Evolutionary conservation across 2,329 filamentous ascomycete species (phyloP), one percentile per base, ranked within the genome.

Genomic region (Tolypocladium sp.): DNA sequence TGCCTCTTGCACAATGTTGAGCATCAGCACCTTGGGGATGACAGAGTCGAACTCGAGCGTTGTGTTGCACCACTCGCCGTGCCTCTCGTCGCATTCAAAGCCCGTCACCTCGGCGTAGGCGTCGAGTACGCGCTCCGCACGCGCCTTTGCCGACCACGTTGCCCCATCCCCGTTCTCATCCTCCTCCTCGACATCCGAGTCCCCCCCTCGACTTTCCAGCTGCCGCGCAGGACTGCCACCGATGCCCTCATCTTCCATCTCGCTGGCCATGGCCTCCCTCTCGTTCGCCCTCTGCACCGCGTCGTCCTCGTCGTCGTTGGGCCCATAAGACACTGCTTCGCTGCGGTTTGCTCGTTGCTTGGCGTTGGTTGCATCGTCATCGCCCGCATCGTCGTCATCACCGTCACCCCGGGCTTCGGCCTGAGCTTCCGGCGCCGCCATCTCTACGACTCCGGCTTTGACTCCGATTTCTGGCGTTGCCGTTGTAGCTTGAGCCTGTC

Each of bases 241-340:
- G 57, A 83, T 77, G 80, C 80, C 64, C 82, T 81, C 41, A 77
- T 70, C 73, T 25, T 79, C 75, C 46, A 60, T 59, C 40, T 74
- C 72, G 22, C 88, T 37, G 27, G 35, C 38, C 37, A 20, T 53
- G 20, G 40, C 51, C 7, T 57, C 55, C 9, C 20, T 51, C 51
- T 60, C 51, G 22, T 60, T 82, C 59, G 82, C 80, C 57, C 79
- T 77, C 66, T 88, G 86, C 58, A 95, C 85, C 41, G 82, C 86
- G 64, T 91, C 84, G 68, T 97, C 94, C 4, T 93, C 93, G 6
- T 96, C 92, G 69, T 97, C 94, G 54, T 96, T 95, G 40, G 88
- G 90, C 44, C 91, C 93, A 66, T 97, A 97, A 17, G 91, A 94
- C 2, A 93, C 87, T 37, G 88, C 90, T 73, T 96, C 90, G 57